Conservation (phyloP, 176 grass and related monocot species). For the Coix lacrymajobi region DNA sequence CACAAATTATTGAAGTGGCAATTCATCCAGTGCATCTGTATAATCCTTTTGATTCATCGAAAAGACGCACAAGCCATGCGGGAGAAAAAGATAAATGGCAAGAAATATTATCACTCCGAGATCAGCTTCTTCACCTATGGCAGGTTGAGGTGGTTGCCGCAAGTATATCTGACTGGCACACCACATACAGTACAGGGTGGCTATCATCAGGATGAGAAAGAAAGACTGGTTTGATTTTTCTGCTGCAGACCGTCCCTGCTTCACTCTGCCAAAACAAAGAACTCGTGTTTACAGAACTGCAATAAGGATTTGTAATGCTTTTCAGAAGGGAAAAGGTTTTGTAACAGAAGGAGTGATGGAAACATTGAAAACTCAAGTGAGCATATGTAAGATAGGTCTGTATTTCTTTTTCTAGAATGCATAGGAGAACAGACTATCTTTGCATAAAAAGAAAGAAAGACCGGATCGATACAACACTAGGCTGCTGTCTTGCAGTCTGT, state of each 20-base stretch:
- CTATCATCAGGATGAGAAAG: slow-evolving; percentile 55
- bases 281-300: neutral
- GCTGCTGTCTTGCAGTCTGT: neutral
- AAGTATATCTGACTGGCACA: slow-evolving; percentile 87
- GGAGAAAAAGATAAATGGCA: slow-evolving; percentile 72
- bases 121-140: slow-evolving; percentile 97
- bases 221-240: slow-evolving; percentile 75
- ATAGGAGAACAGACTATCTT: neutral
- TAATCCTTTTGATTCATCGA: slow-evolving; percentile 75
- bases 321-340: neutral
- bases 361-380: neutral
- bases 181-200: slow-evolving; percentile 72
- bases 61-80: slow-evolving; percentile 65
- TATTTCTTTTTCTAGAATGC: neutral
- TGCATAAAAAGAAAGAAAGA: slow-evolving; percentile 5
- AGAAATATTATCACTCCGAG: slow-evolving; percentile 88
- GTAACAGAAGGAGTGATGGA: neutral
- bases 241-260: slow-evolving; percentile 41
- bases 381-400: neutral
- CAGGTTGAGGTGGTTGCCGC: slow-evolving; percentile 55
- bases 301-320: neutral
- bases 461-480: neutral
- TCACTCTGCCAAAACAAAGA: slow-evolving; percentile 45
- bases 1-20: slow-evolving; percentile 41
- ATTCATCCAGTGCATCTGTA: slow-evolving; percentile 33